Conservation (phyloP, 2,329 filamentous ascomycete species). For the Mycogone perniciosa region DNA sequence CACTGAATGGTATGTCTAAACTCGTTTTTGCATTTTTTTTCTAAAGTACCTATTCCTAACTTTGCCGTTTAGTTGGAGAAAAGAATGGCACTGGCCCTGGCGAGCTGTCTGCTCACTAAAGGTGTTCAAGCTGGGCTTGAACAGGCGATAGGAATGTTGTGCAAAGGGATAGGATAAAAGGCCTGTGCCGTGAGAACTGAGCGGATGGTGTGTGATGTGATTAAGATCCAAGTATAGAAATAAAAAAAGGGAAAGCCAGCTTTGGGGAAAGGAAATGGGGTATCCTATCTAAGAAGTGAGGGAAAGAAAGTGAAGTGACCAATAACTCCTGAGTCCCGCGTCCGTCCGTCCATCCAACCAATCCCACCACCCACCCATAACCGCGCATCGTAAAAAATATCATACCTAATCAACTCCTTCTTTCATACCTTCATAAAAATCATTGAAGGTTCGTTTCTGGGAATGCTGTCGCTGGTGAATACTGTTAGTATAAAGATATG, state of each 20-base stretch:
- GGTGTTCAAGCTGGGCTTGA: background rate
- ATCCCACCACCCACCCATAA: background rate
- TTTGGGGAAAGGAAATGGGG: constrained; percentile 21
- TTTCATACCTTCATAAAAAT: constrained; percentile 3
- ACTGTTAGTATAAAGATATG: too few species aligned
- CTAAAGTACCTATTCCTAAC: constrained; percentile 11
- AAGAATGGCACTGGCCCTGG: constrained; percentile 48
- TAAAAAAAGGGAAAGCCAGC: background rate
- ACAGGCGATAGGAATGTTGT: background rate
- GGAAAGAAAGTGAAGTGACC: constrained; percentile 19
- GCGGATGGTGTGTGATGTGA: background rate
- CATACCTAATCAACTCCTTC: constrained; percentile 18
- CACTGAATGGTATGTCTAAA: constrained; percentile 59
- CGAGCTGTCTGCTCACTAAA: constrained; percentile 29
- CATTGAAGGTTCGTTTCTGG: background rate
- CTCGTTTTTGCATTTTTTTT: constrained; percentile 10
- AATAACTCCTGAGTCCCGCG: constrained; percentile 12
- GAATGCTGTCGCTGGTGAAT: background rate
- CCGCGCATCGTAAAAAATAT: constrained; percentile 19
- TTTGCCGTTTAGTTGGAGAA: constrained; percentile 43
- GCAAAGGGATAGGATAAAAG: too few species aligned
- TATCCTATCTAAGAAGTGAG: constrained; percentile 34
- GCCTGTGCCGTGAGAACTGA: too few species aligned
- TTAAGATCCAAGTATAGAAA: background rate
- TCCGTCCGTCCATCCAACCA: background rate